Evolutionary conservation across 345 rosid species (phyloP).

Genomic region (Rubroshorea leprosula): DNA sequence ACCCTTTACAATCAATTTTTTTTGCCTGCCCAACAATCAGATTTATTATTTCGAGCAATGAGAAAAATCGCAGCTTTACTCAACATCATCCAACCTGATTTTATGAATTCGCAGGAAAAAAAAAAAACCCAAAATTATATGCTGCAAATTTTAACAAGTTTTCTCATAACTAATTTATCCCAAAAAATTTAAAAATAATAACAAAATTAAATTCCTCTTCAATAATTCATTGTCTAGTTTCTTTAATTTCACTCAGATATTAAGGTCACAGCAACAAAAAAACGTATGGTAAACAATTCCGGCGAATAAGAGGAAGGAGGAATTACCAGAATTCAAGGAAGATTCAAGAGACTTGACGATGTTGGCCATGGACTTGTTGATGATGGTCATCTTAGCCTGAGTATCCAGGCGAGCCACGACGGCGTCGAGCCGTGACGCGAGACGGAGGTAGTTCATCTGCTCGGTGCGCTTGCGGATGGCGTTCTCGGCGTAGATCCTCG

Average conservation of each 20-base stretch:
- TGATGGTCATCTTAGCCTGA: conserved; percentile 91
- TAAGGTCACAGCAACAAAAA: background rate
- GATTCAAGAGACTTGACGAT: conserved; percentile 97
- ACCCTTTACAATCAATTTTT: background rate
- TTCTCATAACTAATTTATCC: no score
- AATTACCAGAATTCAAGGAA: conserved; percentile 71
- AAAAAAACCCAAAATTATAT: no score
- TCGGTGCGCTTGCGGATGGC: conserved; percentile 90
- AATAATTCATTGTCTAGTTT: no score
- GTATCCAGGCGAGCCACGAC: conserved; percentile 93
- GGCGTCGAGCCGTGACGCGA: conserved; percentile 89
- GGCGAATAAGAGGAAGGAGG: background rate
- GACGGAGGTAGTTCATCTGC: conserved; percentile 97
- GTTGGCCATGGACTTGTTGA: conserved; percentile 78
- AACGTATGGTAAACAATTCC: background rate
- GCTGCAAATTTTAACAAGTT: no score
- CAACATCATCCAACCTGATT: no score
- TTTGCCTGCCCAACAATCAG: no score
- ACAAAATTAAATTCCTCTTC: no score
- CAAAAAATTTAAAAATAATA: no score
- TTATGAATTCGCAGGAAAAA: no score
- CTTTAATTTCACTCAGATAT: background rate
- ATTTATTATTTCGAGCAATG: no score
- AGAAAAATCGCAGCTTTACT: no score
- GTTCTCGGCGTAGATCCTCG: conserved; percentile 96